phyloP scores from a whole-genome alignment of 2,329 filamentous ascomycete species.

The Aureobasidium sp. region DNA sequence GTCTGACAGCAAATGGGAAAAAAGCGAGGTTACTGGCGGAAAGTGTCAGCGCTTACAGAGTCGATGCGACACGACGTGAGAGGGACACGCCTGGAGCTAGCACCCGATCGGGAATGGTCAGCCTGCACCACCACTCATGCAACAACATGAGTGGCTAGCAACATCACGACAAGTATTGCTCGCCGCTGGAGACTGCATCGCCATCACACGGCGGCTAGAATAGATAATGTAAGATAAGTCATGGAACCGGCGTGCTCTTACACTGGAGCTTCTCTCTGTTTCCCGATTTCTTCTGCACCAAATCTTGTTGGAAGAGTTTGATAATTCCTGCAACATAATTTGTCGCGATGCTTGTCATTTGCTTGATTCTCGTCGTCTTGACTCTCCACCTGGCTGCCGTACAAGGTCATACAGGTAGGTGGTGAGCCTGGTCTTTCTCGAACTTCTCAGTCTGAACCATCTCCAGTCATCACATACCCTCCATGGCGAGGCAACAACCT shows the following conservation, averaged over 20 bases:
- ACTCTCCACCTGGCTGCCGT: background rate
- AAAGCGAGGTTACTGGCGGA: background rate
- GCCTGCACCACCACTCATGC: background rate
- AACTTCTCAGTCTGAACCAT: conserved; percentile 39
- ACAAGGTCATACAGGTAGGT: background rate
- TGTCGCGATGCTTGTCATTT: background rate
- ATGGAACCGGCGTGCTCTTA: background rate
- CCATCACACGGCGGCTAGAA: conserved; percentile 2
- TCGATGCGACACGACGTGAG: too few species aligned
- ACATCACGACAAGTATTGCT: background rate
- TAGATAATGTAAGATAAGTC: conserved; percentile 1
- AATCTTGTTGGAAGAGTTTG: background rate
- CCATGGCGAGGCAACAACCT: conserved; percentile 84
- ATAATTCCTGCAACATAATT: background rate
- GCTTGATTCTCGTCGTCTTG: background rate
- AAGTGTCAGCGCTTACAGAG: conserved; percentile 9
- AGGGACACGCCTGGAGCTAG: background rate
- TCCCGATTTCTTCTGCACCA: background rate
- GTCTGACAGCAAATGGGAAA: background rate
- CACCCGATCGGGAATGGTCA: background rate
- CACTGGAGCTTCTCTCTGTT: background rate
- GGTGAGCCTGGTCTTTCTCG: background rate
- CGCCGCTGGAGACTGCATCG: background rate
- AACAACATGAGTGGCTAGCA: background rate
- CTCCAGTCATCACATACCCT: conserved; percentile 79